These are phyloP conservation scores for Hypomyces rosellus DNA, from an alignment of 2,329 filamentous ascomycete genomes.

Conservation along the genomic window DNA sequence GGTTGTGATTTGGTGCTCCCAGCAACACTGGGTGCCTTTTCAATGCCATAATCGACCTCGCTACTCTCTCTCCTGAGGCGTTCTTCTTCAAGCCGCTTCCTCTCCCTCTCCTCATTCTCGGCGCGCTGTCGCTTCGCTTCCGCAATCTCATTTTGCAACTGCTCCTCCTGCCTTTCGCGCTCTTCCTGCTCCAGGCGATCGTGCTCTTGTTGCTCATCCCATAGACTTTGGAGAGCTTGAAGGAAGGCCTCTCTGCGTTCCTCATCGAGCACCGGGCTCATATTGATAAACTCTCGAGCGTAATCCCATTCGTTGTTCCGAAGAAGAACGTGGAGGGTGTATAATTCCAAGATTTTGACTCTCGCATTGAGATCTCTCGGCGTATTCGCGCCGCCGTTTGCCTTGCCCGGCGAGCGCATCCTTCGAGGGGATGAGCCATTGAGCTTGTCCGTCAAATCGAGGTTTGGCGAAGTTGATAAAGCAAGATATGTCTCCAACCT, in stretches of 20 bases:
- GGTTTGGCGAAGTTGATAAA: constrained; percentile 62
- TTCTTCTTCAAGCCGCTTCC: constrained; percentile 49
- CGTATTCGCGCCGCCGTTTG: constrained; percentile 64
- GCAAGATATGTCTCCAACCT: constrained; percentile 85
- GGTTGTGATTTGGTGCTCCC: constrained; percentile 29
- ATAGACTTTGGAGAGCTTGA: constrained; percentile 74
- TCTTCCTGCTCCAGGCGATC: constrained; percentile 59
- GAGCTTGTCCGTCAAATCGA: constrained; percentile 64
- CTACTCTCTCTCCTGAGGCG: constrained; percentile 42
- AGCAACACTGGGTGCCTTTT: constrained; percentile 40
- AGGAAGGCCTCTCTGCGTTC: constrained; percentile 85
- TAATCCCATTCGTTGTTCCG: constrained; percentile 96
- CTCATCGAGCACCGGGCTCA: constrained; percentile 83
- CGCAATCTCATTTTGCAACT: constrained; percentile 50
- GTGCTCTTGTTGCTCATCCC: constrained; percentile 75
- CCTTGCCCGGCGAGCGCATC: constrained; percentile 41
- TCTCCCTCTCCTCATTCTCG: constrained; percentile 54
- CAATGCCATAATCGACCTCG: constrained; percentile 65
- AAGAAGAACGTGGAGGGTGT: constrained; percentile 89
- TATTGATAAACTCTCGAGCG: constrained; percentile 80
- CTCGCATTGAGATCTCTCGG: constrained; percentile 77
- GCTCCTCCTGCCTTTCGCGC: constrained; percentile 49
- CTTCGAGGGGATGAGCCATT: constrained; percentile 36
- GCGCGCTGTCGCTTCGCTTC: constrained; percentile 48
- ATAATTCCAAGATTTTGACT: constrained; percentile 90